Percentiles rank a stretch among this genome's conserved stretches.
Evolutionary conservation across 495 filamentous ascomycete species (phyloP).

Genomic region (Penicillium coprophilum): DNA sequence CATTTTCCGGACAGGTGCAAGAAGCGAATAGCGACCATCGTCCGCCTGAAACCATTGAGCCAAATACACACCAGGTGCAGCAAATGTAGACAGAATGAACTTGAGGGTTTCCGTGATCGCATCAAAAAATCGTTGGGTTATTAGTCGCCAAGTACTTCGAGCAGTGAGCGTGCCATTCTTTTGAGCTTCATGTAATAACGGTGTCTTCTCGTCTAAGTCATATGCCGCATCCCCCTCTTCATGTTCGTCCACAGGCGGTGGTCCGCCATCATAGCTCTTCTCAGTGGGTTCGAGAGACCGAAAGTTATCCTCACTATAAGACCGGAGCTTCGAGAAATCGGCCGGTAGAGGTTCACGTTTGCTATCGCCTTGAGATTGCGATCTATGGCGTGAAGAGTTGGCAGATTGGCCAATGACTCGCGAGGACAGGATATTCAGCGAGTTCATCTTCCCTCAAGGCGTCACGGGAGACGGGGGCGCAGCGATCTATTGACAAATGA

Average conservation of each 20-base stretch:
- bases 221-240: slow-evolving; percentile 31
- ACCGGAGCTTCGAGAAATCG: slow-evolving; percentile 50
- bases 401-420: slow-evolving; percentile 70
- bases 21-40: slow-evolving; percentile 71
- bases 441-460: slow-evolving; percentile 83
- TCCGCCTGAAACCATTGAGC: slow-evolving; percentile 80
- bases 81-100: slow-evolving; percentile 74
- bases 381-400: slow-evolving; percentile 56
- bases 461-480: slow-evolving; percentile 53
- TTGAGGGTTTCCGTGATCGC: slow-evolving; percentile 66
- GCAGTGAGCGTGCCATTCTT: slow-evolving; percentile 57
- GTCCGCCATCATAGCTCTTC: slow-evolving; percentile 37
- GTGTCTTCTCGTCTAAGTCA: slow-evolving; percentile 63
- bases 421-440: slow-evolving; percentile 89
- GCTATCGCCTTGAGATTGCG: slow-evolving; percentile 62
- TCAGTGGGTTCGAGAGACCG: slow-evolving; percentile 32
- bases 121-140: slow-evolving; percentile 48
- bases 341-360: slow-evolving; percentile 43
- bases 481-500: slow-evolving; percentile 32
- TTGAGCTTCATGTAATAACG: slow-evolving; percentile 49
- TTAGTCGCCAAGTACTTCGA: slow-evolving; percentile 46
- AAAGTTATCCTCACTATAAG: slow-evolving; percentile 46
- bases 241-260: slow-evolving; percentile 30
- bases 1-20: slow-evolving; percentile 60
- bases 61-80: slow-evolving; percentile 75